These are phyloP conservation scores for Neofusicoccum cordaticola DNA, from an alignment of 2,329 filamentous ascomycete species.

Conservation along the genomic window DNA sequence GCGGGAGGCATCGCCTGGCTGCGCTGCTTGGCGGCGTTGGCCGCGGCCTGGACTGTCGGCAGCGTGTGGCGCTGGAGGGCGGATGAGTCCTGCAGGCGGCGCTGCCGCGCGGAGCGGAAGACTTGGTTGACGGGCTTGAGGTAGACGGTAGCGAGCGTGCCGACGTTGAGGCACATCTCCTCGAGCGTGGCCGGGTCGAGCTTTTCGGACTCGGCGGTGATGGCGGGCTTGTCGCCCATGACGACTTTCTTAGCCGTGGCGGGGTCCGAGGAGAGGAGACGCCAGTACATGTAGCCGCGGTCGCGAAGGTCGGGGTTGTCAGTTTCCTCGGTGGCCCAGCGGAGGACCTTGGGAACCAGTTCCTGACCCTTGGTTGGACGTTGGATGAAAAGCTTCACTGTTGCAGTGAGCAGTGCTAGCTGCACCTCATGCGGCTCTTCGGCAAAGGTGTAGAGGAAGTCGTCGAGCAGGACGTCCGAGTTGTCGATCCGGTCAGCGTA, in stretches of 20 bases:
- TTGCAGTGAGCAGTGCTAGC: conserved; percentile 88
- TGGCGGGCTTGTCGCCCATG: conserved; percentile 96
- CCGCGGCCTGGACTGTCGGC: conserved; percentile 53
- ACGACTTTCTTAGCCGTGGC: conserved; percentile 81
- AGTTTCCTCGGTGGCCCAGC: conserved; percentile 99
- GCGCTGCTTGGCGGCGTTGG: conserved; percentile 32
- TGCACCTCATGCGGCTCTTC: conserved; percentile 97
- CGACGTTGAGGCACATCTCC: conserved; percentile 95
- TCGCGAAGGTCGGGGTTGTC: conserved; percentile 96
- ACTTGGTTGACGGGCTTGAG: conserved; percentile 97
- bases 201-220: conserved; percentile 93
- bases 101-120: conserved; percentile 81
- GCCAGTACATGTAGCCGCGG: conserved; percentile 99
- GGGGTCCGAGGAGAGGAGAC: conserved; percentile 87
- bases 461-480: conserved; percentile 86
- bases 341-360: conserved; percentile 88
- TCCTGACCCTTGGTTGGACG: conserved; percentile 91
- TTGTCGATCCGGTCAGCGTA: conserved; percentile 98
- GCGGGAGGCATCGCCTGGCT: conserved; percentile 22
- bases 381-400: conserved; percentile 97
- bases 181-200: conserved; percentile 87
- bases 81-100: conserved; percentile 76
- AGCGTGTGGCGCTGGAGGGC: conserved; percentile 74
- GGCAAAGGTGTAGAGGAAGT: conserved; percentile 89
- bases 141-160: conserved; percentile 94